Evolutionary conservation across 2,329 filamentous ascomycete genomes (phyloP), one percentile per base, ranked within the genome.

Genomic region (Penicillium fuscoglaucum): DNA sequence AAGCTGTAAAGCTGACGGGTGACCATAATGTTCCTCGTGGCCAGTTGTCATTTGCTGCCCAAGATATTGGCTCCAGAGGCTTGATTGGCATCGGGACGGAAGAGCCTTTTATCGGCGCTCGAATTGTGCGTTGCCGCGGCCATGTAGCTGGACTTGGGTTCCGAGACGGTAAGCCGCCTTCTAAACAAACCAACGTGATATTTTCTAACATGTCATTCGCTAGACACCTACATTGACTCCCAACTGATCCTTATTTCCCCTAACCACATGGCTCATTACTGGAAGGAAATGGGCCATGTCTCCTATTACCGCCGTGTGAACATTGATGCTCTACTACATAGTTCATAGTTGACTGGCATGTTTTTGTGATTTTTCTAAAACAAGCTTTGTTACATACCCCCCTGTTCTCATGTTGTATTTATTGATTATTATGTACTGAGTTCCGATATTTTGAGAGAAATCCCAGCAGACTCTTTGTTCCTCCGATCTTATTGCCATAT

Each of bases 1-100:
- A 93, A 72, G 93, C 90, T 0, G 87, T 97, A 69, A 98, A 98
- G 72, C 78, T 99, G 35, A 98, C 93, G 0, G 93, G 93, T 0
- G 93, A 99, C 69, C 86, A 89, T 0, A 96, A 97, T 65, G 87
- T 98, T 15, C 93, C 93, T 0, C 83, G 93, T 9, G 93, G 93
- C 9, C 89, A 97, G 73, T 86, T 87, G 65, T 91, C 90, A 0
- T 97, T 96, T 71, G 82, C 90, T 4, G 89, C 87, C 0, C 84
- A 91, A 6, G 91, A 97, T 66, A 84, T 98, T 37, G 88, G 90
- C 0, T 80, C 83, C 0, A 62, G 51, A 0, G 91, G 90, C 0
- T 81, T 88, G 24, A 75, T 93, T 0, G 80, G 87, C 0, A 78
- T 86, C 1, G 85, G 87, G 0, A 78, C 84, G 1, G 88, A 92